A percentile compares a stretch with the other conserved stretches of the same genome.
Conservation (phyloP, 2,329 filamentous ascomycete genomes). For the Pyrenochaeta sp. region DNA sequence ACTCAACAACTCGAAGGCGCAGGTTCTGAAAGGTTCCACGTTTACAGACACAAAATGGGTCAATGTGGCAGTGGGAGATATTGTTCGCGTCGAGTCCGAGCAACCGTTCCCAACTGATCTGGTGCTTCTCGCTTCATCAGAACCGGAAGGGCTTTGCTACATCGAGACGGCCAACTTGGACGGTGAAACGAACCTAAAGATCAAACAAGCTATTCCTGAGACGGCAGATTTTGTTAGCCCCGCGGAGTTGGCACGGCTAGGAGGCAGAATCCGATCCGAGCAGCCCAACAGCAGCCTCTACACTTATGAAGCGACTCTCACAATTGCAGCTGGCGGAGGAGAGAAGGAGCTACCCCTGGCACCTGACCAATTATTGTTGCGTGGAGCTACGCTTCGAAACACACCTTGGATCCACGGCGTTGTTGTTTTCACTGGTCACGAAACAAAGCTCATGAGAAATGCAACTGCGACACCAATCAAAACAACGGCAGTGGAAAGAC, state of each 20-base stretch:
- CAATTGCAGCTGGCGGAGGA: slow-evolving; percentile 86
- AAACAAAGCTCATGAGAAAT: slow-evolving; percentile 99
- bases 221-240: slow-evolving; percentile 88
- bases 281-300: slow-evolving; percentile 98
- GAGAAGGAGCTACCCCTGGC: slow-evolving; percentile 91
- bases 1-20: slow-evolving; percentile 86
- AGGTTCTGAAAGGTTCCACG: slow-evolving; percentile 80
- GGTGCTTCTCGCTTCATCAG: slow-evolving; percentile 90
- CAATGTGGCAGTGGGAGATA: slow-evolving; percentile 90
- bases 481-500: slow-evolving; percentile 91
- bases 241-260: slow-evolving; percentile 82
- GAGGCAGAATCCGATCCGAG: slow-evolving; percentile 88
- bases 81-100: slow-evolving; percentile 92
- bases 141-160: slow-evolving; percentile 96
- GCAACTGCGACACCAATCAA: slow-evolving; percentile 98
- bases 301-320: slow-evolving; percentile 96
- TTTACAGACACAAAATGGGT: slow-evolving; percentile 94
- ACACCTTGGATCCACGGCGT: slow-evolving; percentile 97
- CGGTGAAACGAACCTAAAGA: slow-evolving; percentile 97
- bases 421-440: slow-evolving; percentile 96
- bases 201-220: slow-evolving; percentile 96
- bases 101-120: slow-evolving; percentile 94
- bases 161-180: slow-evolving; percentile 98
- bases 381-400: slow-evolving; percentile 92
- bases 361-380: slow-evolving; percentile 90